Conservation (phyloP, 164 flowering plant genomes). For the Taxillus chinensis region DNA sequence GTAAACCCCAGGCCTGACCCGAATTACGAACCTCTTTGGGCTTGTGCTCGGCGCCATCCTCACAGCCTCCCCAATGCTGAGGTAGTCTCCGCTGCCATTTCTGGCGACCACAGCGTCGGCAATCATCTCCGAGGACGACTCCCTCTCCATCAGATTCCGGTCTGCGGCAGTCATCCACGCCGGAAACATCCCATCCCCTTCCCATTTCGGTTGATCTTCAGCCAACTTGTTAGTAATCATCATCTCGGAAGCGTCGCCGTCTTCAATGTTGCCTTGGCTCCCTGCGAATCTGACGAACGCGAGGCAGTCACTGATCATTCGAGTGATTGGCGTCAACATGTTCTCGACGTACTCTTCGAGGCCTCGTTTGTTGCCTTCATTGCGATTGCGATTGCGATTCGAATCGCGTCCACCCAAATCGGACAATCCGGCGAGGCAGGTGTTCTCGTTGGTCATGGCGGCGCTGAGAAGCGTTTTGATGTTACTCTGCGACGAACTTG, state of each 20-base stretch:
- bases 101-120: slow-evolving; percentile 26
- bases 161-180: slow-evolving; percentile 17
- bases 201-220: not conserved
- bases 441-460: slow-evolving; percentile 42
- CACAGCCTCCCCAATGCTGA: slow-evolving; percentile 30
- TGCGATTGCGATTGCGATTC: slow-evolving; percentile 1
- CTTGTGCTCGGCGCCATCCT: slow-evolving; percentile 32
- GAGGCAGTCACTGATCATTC: slow-evolving; percentile 30
- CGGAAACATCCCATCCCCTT: slow-evolving; percentile 8
- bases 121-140: not conserved
- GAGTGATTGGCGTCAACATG: slow-evolving; percentile 23
- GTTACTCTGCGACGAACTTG: slow-evolving; percentile 12
- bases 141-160: slow-evolving; percentile 13
- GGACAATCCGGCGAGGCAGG: slow-evolving; percentile 35
- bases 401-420: slow-evolving; percentile 20
- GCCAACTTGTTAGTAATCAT: not conserved
- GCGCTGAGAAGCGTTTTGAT: slow-evolving; percentile 40
- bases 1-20: slow-evolving; percentile 46
- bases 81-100: slow-evolving; percentile 35
- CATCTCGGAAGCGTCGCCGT: not conserved
- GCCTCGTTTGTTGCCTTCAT: slow-evolving; percentile 4
- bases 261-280: not conserved
- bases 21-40: slow-evolving; percentile 24
- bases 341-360: slow-evolving; percentile 17
- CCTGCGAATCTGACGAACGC: slow-evolving; percentile 30